Evolutionary conservation across 78 protist genomes (phyloP).

Genomic region (Dictyostelium intermedium): DNA sequence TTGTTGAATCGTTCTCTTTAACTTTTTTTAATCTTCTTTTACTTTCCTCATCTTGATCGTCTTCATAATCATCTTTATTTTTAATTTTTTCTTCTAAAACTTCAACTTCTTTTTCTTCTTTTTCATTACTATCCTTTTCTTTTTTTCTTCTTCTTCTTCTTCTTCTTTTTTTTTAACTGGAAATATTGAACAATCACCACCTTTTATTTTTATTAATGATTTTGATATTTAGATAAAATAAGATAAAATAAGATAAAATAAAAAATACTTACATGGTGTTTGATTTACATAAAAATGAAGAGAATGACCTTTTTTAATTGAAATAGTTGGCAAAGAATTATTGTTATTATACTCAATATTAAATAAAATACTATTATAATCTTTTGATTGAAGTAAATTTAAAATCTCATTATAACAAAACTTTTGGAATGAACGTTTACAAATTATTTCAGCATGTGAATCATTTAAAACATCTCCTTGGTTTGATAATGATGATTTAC

Average conservation of each 20-base stretch:
- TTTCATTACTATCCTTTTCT: background rate
- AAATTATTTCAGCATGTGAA: slow-evolving; percentile 73
- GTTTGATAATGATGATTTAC: slow-evolving; percentile 1
- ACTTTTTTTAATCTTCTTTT: background rate
- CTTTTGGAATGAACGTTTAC: slow-evolving; percentile 69
- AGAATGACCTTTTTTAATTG: slow-evolving; percentile 32
- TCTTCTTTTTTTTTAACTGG: background rate
- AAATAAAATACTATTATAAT: background rate
- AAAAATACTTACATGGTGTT: slow-evolving; percentile 41
- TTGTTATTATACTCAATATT: background rate
- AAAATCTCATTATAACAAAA: slow-evolving; percentile 1
- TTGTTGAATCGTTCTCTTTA: background rate
- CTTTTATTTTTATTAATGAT: background rate
- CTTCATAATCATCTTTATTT: background rate
- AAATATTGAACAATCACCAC: slow-evolving; percentile 75
- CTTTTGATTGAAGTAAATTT: background rate
- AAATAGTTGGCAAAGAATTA: background rate
- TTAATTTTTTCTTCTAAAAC: background rate
- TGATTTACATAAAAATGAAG: slow-evolving; percentile 66
- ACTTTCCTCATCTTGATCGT: background rate
- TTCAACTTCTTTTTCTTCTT: background rate
- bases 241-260: background rate
- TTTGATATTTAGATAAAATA: too few species aligned
- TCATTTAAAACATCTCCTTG: slow-evolving; percentile 67
- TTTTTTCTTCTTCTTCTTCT: background rate